Evolutionary conservation across 805 yeast species (phyloP).

Genomic region (Metschnikowia baotianmanensis): DNA sequence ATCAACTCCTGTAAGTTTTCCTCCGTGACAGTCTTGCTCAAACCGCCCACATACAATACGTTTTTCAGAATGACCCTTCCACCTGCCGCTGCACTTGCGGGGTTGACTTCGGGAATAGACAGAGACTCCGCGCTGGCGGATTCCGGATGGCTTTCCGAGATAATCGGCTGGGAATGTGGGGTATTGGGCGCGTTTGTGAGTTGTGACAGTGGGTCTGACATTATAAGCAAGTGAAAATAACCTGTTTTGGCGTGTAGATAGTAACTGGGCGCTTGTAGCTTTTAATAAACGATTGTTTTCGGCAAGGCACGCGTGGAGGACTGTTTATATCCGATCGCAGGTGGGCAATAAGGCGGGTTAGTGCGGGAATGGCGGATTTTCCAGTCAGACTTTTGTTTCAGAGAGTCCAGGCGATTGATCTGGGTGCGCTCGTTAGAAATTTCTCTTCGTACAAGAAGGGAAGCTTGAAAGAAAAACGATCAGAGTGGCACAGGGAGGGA

Average conservation of each 20-base stretch:
- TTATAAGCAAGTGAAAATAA: background rate
- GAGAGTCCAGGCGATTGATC: too few relatives aligned
- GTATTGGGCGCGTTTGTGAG: background rate
- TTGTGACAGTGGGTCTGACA: conserved; percentile 6
- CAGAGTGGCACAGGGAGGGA: conserved; percentile 1
- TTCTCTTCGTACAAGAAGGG: background rate
- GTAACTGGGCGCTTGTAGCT: too few relatives aligned
- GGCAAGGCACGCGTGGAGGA: too few relatives aligned
- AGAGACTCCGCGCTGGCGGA: conserved; percentile 1
- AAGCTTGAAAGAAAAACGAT: too few relatives aligned
- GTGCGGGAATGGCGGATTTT: too few relatives aligned
- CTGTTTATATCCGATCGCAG: too few relatives aligned
- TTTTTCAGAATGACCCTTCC: conserved; percentile 77
- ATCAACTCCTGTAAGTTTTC: conserved; percentile 61
- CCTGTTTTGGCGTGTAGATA: too few relatives aligned
- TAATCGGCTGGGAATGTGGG: background rate
- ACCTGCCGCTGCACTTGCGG: conserved; percentile 75
- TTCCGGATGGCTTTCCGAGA: background rate
- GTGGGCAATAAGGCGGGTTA: too few relatives aligned
- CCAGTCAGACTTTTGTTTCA: too few relatives aligned
- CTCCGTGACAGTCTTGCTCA: conserved; percentile 64
- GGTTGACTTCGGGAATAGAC: conserved; percentile 22
- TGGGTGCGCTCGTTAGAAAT: too few relatives aligned
- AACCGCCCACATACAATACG: conserved; percentile 74
- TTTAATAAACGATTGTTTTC: background rate